Base-by-base conservation (phyloP, 805 yeast genomes). In the Candida gorgasii region DNA sequence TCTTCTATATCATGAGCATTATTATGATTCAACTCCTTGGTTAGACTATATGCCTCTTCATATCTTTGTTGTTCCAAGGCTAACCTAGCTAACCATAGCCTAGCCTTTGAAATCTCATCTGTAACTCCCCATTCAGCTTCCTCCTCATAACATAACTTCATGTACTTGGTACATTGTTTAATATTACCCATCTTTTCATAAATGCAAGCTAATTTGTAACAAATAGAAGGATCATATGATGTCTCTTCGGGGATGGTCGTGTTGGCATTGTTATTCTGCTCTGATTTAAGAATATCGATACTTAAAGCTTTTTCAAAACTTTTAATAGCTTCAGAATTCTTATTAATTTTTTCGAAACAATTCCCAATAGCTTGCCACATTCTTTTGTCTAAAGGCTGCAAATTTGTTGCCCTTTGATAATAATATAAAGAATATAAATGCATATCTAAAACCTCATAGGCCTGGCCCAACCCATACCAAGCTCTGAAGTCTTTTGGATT, bases 401-500 rank as follows among this genome's bases (percentile, higher is more conserved):
- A 69, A 9, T 89, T 78, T 40, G 96, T 84, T 0, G 98, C 96
- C 38, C 84, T 75, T 63, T 93, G 97, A 60, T 89, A 93, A 61
- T 93, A 93, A 62, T 89, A 92, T 32, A 90, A 69, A 0, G 98
- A 90, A 57, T 90, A 93, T 46, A 87, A 70, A 58, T 88, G 93
- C 97, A 92, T 92, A 52, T 92, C 97, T 43, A 92, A 68, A 8
- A 93, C 96, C 61, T 93, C 99, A 59, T 93, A 93, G 1, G 98
- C 98, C 63, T 93, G 98, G 0, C 99, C 99, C 40, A 93, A 70
- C 1, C 99, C 99, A 62, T 92, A 93, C 99, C 99, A 93, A 0
- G 98, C 98, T 39, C 96, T 72, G 61, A 86, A 95, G 59, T 93
- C 99, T 56, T 86, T 84, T 34, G 82, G 77, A 56, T 87, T 88